A percentile compares a stretch with the other conserved stretches of the same genome.
phyloP scores from a whole-genome alignment of 2,329 filamentous ascomycete genomes.

The Seiridium cupressi region DNA sequence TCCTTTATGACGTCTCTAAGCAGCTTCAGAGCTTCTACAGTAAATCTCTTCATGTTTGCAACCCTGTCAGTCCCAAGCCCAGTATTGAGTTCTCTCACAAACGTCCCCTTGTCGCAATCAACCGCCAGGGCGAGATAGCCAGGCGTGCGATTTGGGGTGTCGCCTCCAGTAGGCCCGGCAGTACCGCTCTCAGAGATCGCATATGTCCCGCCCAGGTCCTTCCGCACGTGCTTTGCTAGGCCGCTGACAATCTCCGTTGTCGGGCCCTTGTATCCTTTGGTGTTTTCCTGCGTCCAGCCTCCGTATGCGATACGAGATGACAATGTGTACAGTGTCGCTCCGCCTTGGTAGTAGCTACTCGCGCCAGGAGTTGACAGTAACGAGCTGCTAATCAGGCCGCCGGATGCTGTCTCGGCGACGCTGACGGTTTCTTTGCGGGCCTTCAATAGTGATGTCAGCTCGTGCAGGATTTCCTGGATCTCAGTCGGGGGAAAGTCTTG shows the following conservation, averaged over 20 bases:
- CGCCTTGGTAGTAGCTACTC: conserved; percentile 57
- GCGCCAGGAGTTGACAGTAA: conserved; percentile 59
- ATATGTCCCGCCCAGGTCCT: conserved; percentile 54
- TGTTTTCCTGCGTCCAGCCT: conserved; percentile 55
- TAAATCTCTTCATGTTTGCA: conserved; percentile 63
- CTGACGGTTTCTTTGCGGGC: neutral
- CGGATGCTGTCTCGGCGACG: conserved; percentile 44
- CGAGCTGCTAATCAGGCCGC: conserved; percentile 58
- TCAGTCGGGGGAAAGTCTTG: too few species aligned
- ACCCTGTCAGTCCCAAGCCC: conserved; percentile 51
- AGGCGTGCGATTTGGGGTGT: conserved; percentile 54
- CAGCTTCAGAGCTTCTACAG: conserved; percentile 53
- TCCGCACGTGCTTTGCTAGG: conserved; percentile 54
- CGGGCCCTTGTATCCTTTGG: conserved; percentile 56
- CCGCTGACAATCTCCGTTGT: conserved; percentile 55
- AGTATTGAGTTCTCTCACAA: conserved; percentile 55
- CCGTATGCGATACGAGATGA: conserved; percentile 56
- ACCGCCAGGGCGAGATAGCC: conserved; percentile 66
- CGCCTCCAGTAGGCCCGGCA: conserved; percentile 61
- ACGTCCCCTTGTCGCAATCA: conserved; percentile 46
- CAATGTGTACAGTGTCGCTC: conserved; percentile 62
- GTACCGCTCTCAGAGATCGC: conserved; percentile 60
- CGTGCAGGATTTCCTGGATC: neutral
- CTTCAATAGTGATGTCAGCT: neutral
- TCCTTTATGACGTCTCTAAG: conserved; percentile 51